Evolutionary conservation across 345 rosid species (phyloP).

Genomic region (Sonneratia alba): DNA sequence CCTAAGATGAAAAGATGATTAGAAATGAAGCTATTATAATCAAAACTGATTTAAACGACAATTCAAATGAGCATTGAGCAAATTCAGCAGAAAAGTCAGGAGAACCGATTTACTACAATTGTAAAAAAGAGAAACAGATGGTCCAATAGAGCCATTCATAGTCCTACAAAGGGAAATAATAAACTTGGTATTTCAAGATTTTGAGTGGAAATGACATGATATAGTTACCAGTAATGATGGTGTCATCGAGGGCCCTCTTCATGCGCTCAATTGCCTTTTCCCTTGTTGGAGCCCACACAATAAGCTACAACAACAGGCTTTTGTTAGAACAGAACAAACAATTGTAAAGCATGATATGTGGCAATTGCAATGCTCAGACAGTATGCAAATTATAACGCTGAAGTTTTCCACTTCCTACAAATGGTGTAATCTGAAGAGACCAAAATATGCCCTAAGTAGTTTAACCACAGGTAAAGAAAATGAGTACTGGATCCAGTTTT

Average conservation of each 20-base stretch:
- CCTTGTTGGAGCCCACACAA: slow-evolving; percentile 98
- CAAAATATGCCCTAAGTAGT: no score
- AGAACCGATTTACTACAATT: neutral
- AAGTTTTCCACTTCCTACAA: neutral
- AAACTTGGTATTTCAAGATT: neutral
- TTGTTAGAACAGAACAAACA: neutral
- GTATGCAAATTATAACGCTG: neutral
- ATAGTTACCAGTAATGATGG: slow-evolving; percentile 64
- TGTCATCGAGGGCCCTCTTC: slow-evolving; percentile 97
- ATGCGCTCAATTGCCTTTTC: slow-evolving; percentile 95
- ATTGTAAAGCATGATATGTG: neutral
- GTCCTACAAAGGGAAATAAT: neutral
- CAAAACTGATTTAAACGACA: neutral
- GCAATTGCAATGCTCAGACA: neutral
- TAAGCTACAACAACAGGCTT: slow-evolving; percentile 41
- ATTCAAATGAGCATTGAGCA: neutral
- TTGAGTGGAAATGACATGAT: neutral
- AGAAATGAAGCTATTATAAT: neutral
- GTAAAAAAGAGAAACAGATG: neutral
- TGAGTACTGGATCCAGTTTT: neutral
- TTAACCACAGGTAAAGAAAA: neutral
- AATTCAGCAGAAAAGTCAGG: neutral
- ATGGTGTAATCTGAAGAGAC: neutral
- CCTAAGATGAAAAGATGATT: slow-evolving; percentile 32
- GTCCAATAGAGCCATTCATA: neutral